Evolutionary conservation across 768 basidiomycete genomes (phyloP), one percentile per base, ranked within the genome.

Genomic region (Pisolithus tinctorius): DNA sequence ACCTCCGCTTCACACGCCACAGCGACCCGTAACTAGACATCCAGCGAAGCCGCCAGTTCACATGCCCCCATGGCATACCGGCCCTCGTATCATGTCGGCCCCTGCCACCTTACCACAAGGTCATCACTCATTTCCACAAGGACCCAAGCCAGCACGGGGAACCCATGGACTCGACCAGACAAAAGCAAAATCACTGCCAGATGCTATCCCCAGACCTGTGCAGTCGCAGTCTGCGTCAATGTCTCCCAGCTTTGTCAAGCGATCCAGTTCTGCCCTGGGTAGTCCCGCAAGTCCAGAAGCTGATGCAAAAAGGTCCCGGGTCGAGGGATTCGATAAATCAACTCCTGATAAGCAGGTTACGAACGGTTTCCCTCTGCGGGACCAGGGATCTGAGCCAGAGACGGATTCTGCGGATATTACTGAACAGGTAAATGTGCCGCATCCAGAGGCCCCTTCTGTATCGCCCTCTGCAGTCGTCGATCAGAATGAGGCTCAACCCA

Each of bases 231-330:
- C 48, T 13, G 34, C 30, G 16, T 48, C 49, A 10, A 52, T 46
- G 17, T 17, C 29, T 13, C 8, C 29, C 3, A 27, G 47, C 14
- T 38, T 48, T 39, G 39, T 38, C 37, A 65, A 65, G 26, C 60
- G 65, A 43, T 44, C 57, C 26, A 59, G 26, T 20, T 45, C 53
- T 25, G 60, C 52, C 23, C 4, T 48, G 7, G 55, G 54, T 44
- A 41, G 45, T 38, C 46, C 45, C 14, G 17, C 29, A 9, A 44
- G 30, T 45, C 55, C 53, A 4, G 55, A 4, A 55, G 59, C 34
- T 38, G 57, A 53, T 17, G 45, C 23, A 4, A 65, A 65, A 47
- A 66, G 55, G 23, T 41, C 50, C 27, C 62, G 63, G n/a, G 45
- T 54, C 0, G 58, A 62, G 39, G 57, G 30, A 26, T 51, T 48